Evolutionary conservation across 495 filamentous ascomycete species (phyloP).

Genomic region (Aspergillus baeticus): DNA sequence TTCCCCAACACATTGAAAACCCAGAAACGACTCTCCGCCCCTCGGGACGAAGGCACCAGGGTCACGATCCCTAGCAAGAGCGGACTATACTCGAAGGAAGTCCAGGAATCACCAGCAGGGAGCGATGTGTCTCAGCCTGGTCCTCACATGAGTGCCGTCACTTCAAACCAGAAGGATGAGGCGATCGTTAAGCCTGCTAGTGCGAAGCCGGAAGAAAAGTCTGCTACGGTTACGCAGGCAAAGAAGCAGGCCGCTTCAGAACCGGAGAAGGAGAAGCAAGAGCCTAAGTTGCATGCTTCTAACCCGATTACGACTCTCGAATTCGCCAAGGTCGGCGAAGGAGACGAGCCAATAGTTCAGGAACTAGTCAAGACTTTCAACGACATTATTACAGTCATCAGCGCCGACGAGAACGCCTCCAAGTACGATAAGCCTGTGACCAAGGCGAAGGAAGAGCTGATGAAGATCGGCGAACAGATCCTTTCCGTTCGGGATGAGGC

Average conservation of each 20-base stretch:
- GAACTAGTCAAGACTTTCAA: constrained; percentile 95
- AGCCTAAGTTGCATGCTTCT: constrained; percentile 33
- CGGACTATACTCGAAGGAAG: constrained; percentile 80
- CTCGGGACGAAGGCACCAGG: constrained; percentile 61
- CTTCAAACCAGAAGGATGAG: constrained; percentile 24
- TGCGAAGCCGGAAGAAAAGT: constrained; percentile 37
- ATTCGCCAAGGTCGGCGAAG: constrained; percentile 66
- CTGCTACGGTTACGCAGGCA: constrained; percentile 36
- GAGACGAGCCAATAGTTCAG: constrained; percentile 83
- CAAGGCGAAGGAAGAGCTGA: constrained; percentile 82
- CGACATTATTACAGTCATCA: constrained; percentile 88
- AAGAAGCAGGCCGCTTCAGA: constrained; percentile 34
- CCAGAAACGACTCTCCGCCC: constrained; percentile 43
- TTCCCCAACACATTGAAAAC: constrained; percentile 72
- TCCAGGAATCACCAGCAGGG: constrained; percentile 51
- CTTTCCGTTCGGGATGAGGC: constrained; percentile 63
- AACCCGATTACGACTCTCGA: constrained; percentile 65
- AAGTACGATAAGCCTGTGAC: constrained; percentile 73
- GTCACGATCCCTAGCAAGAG: constrained; percentile 83
- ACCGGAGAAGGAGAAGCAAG: constrained; percentile 21
- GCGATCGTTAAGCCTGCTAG: constrained; percentile 17
- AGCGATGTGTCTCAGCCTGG: constrained; percentile 46
- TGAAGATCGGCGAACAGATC: constrained; percentile 72
- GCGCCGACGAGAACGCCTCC: constrained; percentile 68
- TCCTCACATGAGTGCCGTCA: constrained; percentile 46